A percentile compares a stretch with the other conserved stretches of the same genome.
These are phyloP conservation scores for Aureobasidium lini DNA, from an alignment of 2,329 filamentous ascomycete species.

Conservation along the genomic window DNA sequence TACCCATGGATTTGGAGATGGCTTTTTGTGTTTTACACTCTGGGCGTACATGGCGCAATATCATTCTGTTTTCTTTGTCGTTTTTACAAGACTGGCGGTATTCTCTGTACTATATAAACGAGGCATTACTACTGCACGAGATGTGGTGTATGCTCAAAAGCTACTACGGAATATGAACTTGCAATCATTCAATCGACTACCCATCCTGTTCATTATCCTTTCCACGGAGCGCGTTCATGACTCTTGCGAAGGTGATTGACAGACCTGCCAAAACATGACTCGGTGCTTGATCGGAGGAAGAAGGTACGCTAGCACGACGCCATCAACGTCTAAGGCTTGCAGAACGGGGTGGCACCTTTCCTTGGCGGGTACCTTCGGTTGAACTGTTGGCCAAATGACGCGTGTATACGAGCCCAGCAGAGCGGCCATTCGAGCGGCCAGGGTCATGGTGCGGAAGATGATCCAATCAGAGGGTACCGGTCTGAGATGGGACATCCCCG, in stretches of 20 bases:
- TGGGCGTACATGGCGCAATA: conserved; percentile 1
- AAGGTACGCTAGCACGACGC: neutral
- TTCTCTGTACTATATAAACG: conserved; percentile 1
- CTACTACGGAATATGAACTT: neutral
- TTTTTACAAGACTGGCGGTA: neutral
- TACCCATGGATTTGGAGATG: conserved; percentile 13
- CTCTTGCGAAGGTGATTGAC: neutral
- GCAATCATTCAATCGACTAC: neutral
- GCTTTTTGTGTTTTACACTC: neutral
- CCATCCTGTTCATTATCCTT: neutral
- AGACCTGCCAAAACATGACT: conserved; percentile 10
- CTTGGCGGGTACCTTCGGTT: conserved; percentile 2
- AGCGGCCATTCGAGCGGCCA: no score
- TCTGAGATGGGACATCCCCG: neutral
- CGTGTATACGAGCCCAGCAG: neutral
- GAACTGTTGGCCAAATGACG: neutral
- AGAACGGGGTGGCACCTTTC: neutral
- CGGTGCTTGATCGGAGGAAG: neutral
- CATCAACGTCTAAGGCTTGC: conserved; percentile 11
- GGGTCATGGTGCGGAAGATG: neutral
- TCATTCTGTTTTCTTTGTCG: neutral
- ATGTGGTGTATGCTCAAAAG: neutral
- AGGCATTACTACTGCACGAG: neutral
- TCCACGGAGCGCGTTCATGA: neutral
- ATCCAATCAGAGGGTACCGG: neutral